Evolutionary conservation across 202 grass and related monocot species (phyloP), one percentile per base, ranked within the genome.

Genomic region (Saccharum hybrid): DNA sequence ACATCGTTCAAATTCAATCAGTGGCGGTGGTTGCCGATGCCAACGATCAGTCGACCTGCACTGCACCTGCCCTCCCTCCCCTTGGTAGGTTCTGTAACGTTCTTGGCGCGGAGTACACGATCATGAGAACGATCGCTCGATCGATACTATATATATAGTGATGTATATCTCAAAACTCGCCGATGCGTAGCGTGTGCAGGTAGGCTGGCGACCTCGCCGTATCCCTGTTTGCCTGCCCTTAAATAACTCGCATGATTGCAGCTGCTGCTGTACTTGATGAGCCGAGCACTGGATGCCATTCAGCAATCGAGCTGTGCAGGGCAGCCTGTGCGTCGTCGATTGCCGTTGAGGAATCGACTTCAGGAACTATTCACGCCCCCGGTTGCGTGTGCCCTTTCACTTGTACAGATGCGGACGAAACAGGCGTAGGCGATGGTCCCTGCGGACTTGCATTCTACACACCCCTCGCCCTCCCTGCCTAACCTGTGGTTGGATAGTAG

Each of bases 231-330:
- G 16, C 36, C 31, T 40, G 60, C 38, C 28, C 48, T 36, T 46
- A 7, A 82, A 51, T 43, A 61, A 61, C 48, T 73, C 23, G 46
- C 48, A 88, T 67, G 38, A 79, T 88, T 83, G 74, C 39, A 51
- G 13, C 16, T 5, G 22, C 34, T 5, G 9, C 26, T 19, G 3
- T 19, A 10, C 23, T 31, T 5, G 43, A 30, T 15, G 45, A 51
- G 70, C 56, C 4, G 26, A 26, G 26, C 26, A 26, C 0, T 1
- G n/a, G 3, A 21, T 22, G 14, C 70, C 43, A 31, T 72, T 57
- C 63, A 30, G 68, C 38, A 79, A 66, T 21, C 23, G 31, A 30
- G 54, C 41, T 39, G 52, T 7, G 67, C 10, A 10, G 33, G 23
- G 15, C 5, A 2, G 10, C 49, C 72, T 64, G 68, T 51, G 71